phyloP scores from a whole-genome alignment of 108 stramenopile species.

The Craspedostauros australis region DNA sequence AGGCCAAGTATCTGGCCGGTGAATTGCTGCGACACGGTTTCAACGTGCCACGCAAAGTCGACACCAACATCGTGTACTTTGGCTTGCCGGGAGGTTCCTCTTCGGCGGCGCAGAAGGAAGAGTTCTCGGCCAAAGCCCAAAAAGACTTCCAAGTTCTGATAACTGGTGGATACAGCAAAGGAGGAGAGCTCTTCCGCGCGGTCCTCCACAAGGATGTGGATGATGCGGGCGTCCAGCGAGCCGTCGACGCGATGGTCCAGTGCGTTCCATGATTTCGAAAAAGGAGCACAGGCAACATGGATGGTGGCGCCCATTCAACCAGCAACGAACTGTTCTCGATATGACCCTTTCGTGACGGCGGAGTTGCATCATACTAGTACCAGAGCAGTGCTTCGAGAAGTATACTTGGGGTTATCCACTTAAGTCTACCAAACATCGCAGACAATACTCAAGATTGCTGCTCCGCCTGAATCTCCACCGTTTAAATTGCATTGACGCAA shows the following conservation, averaged over 20 bases:
- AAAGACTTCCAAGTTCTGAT: conserved; percentile 57
- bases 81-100: conserved; percentile 48
- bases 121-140: conserved; percentile 27
- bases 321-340: too few species aligned
- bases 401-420: too few species aligned
- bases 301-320: too few species aligned
- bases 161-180: conserved; percentile 58
- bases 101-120: conserved; percentile 39
- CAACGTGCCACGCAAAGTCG: conserved; percentile 45
- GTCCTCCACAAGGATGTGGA: conserved; percentile 68
- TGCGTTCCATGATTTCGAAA: too few species aligned
- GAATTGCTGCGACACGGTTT: conserved; percentile 54
- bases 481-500: too few species aligned
- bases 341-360: too few species aligned
- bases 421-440: too few species aligned
- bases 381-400: too few species aligned
- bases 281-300: too few species aligned
- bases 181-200: conserved; percentile 65
- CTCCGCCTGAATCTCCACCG: too few species aligned
- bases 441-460: too few species aligned
- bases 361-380: too few species aligned
- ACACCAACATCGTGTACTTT: conserved; percentile 86
- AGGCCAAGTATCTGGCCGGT: conserved; percentile 53
- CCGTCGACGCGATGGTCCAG: conserved; percentile 39
- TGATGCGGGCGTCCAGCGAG: conserved; percentile 49